A percentile compares a stretch with the other conserved stretches of the same genome.
Evolutionary conservation across 2,329 filamentous ascomycete species (phyloP).

Genomic region (Fusarium goolgardi): DNA sequence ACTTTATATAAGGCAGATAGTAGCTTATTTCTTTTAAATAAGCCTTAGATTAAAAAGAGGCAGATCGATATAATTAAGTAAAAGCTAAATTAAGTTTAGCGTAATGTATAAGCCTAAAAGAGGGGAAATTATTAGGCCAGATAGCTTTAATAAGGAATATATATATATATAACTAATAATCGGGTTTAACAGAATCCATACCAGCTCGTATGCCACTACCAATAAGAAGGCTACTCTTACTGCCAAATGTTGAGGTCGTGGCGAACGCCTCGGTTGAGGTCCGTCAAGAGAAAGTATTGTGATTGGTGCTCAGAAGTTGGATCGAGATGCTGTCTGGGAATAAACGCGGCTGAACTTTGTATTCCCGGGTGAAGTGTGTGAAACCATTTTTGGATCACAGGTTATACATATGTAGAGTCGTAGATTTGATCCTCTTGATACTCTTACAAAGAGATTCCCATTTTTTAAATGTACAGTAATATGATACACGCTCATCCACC

Average conservation of each 20-base stretch:
- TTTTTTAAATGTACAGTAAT: constrained; percentile 47
- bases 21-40: no score
- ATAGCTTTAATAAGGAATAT: no score
- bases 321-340: background rate
- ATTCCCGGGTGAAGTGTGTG: background rate
- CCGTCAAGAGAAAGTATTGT: background rate
- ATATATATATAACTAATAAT: no score
- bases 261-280: background rate
- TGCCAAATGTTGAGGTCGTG: background rate
- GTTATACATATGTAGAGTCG: constrained; percentile 6
- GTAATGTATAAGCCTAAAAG: no score
- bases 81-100: no score
- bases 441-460: constrained; percentile 40
- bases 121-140: no score
- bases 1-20: no score
- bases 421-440: constrained; percentile 21
- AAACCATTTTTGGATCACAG: background rate
- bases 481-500: constrained; percentile 40
- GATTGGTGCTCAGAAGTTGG: background rate
- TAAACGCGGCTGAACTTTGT: constrained; percentile 3
- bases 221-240: background rate
- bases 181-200: no score
- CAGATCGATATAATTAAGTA: no score
- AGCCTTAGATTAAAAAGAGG: no score
- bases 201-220: background rate